Base-by-base conservation (phyloP, 768 basidiomycete species). In the Tulasnella sp. region DNA sequence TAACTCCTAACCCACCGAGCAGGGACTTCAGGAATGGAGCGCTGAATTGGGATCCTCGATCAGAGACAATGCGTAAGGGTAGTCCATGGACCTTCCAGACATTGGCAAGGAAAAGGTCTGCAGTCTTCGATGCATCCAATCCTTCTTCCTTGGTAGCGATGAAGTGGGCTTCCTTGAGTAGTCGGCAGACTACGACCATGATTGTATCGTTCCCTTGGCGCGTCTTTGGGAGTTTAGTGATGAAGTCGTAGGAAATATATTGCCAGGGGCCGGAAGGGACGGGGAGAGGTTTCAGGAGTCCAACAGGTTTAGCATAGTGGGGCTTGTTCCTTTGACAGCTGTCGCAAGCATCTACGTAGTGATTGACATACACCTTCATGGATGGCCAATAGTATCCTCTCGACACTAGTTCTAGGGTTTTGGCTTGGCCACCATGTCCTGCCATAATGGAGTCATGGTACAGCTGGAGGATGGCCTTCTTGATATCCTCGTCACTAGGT, bases 51-150 rank as follows among this genome's bases (percentile, higher is more conserved):
- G 42, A 1, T 1, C 42, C 42, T 42, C 42, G 42, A 42, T 42
- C 42, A 1, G 42, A 42, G 13, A 78, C 15, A 5, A 39, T 78
- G 2, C 39, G 29, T 35, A 23, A 10, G 6, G 78, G 78, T 5
- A 78, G 18, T 29, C 78, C 78, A 61, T 78, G 75, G 15, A 51
- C 13, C 26, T 77, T 77, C 77, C 84, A 87, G 35, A 87, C 81
- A 32, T 83, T 81, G 26, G 84, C 80, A 11, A 86, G 83, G 80
- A 86, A 87, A 1, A 87, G 70, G 84, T 78, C 81, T 48, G 84
- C 80, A 10, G 79, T 81, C 26, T 84, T 79, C 42, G 79, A 75
- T 71, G 82, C 81, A 0, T 86, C 85, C 40, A 88, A 23, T 57
- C 26, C 35, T 20, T 20, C 35, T 40, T 42, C 42, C 9, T 9